These are phyloP conservation scores for Pythium vanterpoolii DNA, from an alignment of 352 stramenopile genomes.

Conservation along the genomic window DNA sequence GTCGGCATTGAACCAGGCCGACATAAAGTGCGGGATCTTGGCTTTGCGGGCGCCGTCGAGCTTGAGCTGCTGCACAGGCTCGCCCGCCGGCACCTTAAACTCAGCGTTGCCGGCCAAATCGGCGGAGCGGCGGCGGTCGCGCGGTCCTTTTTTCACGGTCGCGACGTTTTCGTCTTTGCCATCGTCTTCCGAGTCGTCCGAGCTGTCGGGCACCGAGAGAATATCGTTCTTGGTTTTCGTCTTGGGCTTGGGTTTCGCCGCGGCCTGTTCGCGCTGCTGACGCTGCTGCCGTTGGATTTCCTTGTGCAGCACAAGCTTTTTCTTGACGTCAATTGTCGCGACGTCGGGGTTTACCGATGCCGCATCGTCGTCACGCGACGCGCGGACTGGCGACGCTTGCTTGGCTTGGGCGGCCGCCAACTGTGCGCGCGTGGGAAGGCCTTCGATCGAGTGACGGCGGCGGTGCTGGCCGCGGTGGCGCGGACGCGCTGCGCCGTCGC, in stretches of 20 bases:
- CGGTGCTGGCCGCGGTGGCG: background rate
- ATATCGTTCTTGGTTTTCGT: constrained; percentile 21
- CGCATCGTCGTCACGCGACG: constrained; percentile 2
- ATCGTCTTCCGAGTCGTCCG: constrained; percentile 10
- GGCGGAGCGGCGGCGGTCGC: constrained; percentile 29
- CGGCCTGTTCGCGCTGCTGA: constrained; percentile 23
- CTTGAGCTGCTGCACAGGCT: constrained; percentile 59
- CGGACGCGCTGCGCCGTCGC: background rate
- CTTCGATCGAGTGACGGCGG: constrained; percentile 7
- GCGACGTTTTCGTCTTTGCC: constrained; percentile 1
- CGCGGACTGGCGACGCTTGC: constrained; percentile 19
- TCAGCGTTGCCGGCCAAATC: constrained; percentile 17
- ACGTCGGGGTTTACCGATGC: constrained; percentile 44
- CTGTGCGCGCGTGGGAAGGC: background rate
- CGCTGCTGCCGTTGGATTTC: constrained; percentile 44
- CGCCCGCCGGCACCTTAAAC: constrained; percentile 42
- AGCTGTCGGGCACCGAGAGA: constrained; percentile 18
- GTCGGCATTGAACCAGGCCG: constrained; percentile 61
- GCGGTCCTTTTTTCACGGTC: background rate
- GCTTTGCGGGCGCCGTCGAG: constrained; percentile 67
- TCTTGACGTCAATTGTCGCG: constrained; percentile 51
- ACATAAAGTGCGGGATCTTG: constrained; percentile 72
- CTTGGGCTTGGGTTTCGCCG: constrained; percentile 26
- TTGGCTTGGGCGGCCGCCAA: background rate
- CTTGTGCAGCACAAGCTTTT: constrained; percentile 50